Evolutionary conservation across 2,329 filamentous ascomycete species (phyloP).

Genomic region (Aureobasidium sp.): DNA sequence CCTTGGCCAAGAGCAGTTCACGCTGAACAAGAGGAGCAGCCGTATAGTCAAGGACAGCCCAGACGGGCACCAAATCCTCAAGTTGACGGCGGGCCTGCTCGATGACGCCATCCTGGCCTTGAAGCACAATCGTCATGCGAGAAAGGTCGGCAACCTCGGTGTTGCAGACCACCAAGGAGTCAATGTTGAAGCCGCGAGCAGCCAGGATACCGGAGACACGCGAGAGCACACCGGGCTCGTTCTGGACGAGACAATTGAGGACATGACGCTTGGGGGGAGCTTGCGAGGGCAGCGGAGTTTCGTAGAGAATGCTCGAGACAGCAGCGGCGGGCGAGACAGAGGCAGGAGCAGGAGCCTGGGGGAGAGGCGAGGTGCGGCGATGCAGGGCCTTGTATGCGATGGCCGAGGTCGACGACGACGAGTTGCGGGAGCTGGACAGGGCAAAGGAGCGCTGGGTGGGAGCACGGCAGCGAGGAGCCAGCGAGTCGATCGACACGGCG

Average conservation of each 20-base stretch:
- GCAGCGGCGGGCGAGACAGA: conserved; percentile 87
- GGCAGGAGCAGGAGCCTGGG: conserved; percentile 55
- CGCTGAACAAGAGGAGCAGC: conserved; percentile 87
- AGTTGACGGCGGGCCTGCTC: conserved; percentile 94
- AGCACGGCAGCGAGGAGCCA: conserved; percentile 5
- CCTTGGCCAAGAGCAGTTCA: conserved; percentile 88
- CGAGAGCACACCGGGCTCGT: conserved; percentile 94
- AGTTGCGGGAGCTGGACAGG: conserved; percentile 21
- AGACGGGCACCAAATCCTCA: conserved; percentile 94
- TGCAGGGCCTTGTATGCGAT: conserved; percentile 96
- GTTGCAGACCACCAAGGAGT: conserved; percentile 94
- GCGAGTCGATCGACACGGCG: conserved; percentile 16
- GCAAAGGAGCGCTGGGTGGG: not conserved
- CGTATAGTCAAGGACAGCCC: conserved; percentile 97
- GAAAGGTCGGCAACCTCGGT: conserved; percentile 95
- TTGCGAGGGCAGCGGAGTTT: conserved; percentile 79
- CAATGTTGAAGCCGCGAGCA: conserved; percentile 97
- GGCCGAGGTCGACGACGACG: conserved; percentile 74
- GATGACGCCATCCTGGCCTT: conserved; percentile 91
- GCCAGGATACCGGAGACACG: conserved; percentile 94
- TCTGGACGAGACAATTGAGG: conserved; percentile 97
- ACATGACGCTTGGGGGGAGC: conserved; percentile 88
- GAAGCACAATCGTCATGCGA: conserved; percentile 97
- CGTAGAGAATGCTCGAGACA: conserved; percentile 97
- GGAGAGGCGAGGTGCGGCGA: conserved; percentile 78